Evolutionary conservation across 2,329 filamentous ascomycete species (phyloP).

Genomic region (Ceratocystiopsis sp.): DNA sequence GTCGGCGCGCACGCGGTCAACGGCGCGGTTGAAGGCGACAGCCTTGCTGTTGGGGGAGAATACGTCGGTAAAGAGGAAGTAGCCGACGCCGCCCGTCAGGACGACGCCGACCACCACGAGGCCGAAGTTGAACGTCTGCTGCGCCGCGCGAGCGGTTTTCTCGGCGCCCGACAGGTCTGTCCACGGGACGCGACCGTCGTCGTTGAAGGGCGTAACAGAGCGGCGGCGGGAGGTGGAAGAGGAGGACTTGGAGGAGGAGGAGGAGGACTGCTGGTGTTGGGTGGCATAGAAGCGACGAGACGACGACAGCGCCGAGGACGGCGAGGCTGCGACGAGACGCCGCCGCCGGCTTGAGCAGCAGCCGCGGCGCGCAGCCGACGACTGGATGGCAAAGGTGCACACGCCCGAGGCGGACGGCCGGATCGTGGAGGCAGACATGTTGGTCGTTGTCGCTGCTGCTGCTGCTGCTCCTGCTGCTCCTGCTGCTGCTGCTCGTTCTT

Average conservation of each 20-base stretch:
- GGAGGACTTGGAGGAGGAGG: conserved; percentile 11
- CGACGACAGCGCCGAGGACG: not conserved
- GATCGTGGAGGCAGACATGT: conserved; percentile 4
- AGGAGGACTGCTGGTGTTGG: conserved; percentile 27
- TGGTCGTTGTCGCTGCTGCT: not conserved
- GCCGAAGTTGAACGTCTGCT: conserved; percentile 79
- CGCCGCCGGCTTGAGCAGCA: not conserved
- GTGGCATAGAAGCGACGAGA: conserved; percentile 31
- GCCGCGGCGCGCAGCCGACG: not conserved
- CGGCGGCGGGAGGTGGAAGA: conserved; percentile 36
- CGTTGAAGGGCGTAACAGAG: conserved; percentile 68
- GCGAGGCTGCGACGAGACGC: not conserved
- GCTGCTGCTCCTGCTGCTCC: too few species aligned
- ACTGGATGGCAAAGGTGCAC: conserved; percentile 1
- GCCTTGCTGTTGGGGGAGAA: conserved; percentile 76
- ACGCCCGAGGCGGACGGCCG: not conserved
- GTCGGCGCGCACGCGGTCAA: conserved; percentile 61
- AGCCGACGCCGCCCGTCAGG: conserved; percentile 62
- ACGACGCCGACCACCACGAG: conserved; percentile 58
- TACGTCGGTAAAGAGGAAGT: conserved; percentile 66
- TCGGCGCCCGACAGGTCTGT: conserved; percentile 55
- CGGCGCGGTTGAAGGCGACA: conserved; percentile 72
- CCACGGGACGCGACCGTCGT: conserved; percentile 73
- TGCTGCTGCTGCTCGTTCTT: too few species aligned
- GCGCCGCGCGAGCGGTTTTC: conserved; percentile 69